Percentiles rank a stretch among this genome's conserved stretches.
Conservation (phyloP, 2,329 filamentous ascomycete genomes). For the Davidsoniella virescens region DNA sequence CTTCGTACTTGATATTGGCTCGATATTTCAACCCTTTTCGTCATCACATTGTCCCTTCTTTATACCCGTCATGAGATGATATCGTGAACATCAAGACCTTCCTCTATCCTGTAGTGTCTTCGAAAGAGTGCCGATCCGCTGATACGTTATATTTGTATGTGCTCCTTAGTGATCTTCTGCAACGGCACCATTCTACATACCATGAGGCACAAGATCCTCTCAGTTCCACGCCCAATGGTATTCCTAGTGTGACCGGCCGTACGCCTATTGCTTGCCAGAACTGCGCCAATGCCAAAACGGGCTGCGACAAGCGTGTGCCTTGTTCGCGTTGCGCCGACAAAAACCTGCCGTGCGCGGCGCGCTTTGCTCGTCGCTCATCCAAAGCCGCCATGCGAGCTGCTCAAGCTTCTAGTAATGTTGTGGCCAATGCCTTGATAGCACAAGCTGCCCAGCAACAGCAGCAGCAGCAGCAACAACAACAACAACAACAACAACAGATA, state of each 20-base stretch:
- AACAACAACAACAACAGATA: neutral
- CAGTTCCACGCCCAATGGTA: constrained; percentile 27
- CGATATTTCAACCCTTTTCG: no score
- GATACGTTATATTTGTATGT: no score
- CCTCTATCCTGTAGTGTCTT: no score
- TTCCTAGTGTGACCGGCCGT: constrained; percentile 26
- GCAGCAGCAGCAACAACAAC: neutral
- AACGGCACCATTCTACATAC: constrained; percentile 34
- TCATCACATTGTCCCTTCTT: no score
- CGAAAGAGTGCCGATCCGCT: no score
- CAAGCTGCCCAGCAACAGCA: constrained; percentile 2
- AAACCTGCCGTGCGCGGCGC: constrained; percentile 23
- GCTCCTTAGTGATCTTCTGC: constrained; percentile 29
- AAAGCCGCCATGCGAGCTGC: constrained; percentile 30
- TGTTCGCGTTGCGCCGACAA: constrained; percentile 25
- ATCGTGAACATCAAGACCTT: no score
- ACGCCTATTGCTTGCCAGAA: constrained; percentile 24
- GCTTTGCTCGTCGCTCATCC: constrained; percentile 34
- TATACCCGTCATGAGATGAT: no score
- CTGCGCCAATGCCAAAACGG: constrained; percentile 25
- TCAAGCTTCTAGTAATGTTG: constrained; percentile 20
- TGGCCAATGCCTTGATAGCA: constrained; percentile 6
- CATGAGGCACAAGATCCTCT: constrained; percentile 32
- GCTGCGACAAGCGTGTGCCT: constrained; percentile 24
- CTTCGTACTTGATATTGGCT: no score